A percentile compares a stretch with the other conserved stretches of the same genome.
Conservation (phyloP, 2,329 filamentous ascomycete genomes). For the Neurospora crassa region DNA sequence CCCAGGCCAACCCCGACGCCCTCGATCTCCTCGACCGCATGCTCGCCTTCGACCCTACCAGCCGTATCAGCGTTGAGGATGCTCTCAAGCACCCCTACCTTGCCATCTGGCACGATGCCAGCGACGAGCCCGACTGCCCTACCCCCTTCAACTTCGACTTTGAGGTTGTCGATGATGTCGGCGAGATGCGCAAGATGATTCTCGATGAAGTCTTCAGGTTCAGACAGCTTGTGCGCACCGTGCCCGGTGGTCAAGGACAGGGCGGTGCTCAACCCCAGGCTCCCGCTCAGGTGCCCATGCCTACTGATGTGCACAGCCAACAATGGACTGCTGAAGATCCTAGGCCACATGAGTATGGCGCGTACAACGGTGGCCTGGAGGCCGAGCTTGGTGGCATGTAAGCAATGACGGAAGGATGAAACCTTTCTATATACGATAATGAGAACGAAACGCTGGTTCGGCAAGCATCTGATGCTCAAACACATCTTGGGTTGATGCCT, state of each 20-base stretch:
- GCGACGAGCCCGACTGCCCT: slow-evolving; percentile 88
- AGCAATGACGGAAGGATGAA: background rate
- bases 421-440: background rate
- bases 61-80: slow-evolving; percentile 87
- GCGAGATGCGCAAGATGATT: slow-evolving; percentile 95
- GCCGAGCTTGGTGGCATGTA: slow-evolving; percentile 43
- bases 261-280: slow-evolving; percentile 22
- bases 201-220: slow-evolving; percentile 88
- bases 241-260: slow-evolving; percentile 29
- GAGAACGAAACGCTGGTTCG: background rate
- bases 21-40: slow-evolving; percentile 93
- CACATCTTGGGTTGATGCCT: background rate
- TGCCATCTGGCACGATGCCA: slow-evolving; percentile 96
- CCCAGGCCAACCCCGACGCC: slow-evolving; percentile 89
- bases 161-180: slow-evolving; percentile 91
- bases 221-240: slow-evolving; percentile 52
- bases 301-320: slow-evolving; percentile 27
- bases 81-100: slow-evolving; percentile 95
- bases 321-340: slow-evolving; percentile 53
- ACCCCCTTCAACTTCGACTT: slow-evolving; percentile 97
- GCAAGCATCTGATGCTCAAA: background rate
- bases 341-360: slow-evolving; percentile 47
- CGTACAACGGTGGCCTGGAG: slow-evolving; percentile 42
- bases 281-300: slow-evolving; percentile 42
- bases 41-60: slow-evolving; percentile 92